phyloP scores from a whole-genome alignment of 805 yeast genomes.

The Phaffomyces opuntiae region DNA sequence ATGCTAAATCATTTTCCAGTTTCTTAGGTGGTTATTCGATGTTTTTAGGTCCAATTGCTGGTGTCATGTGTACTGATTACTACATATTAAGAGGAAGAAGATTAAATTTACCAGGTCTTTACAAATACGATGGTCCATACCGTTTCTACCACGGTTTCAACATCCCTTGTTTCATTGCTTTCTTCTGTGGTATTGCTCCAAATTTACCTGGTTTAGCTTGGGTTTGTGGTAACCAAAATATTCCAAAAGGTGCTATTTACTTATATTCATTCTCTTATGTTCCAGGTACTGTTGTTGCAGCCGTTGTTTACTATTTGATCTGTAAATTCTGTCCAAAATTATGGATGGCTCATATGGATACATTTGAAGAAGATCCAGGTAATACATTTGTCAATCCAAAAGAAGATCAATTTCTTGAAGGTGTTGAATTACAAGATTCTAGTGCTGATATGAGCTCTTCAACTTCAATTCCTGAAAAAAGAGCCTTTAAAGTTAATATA shows the following conservation, averaged over 20 bases:
- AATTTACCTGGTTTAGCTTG: slow-evolving; percentile 33
- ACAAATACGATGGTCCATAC: slow-evolving; percentile 35
- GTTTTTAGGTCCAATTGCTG: slow-evolving; percentile 74
- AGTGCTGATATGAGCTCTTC: slow-evolving; percentile 1
- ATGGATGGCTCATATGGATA: slow-evolving; percentile 20
- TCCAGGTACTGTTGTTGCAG: slow-evolving; percentile 52
- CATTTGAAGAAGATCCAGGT: slow-evolving; percentile 17
- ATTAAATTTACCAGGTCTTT: slow-evolving; percentile 55
- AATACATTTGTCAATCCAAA: slow-evolving; percentile 13
- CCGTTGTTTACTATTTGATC: slow-evolving; percentile 40
- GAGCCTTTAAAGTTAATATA: neutral
- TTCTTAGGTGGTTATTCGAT: slow-evolving; percentile 73
- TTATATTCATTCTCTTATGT: slow-evolving; percentile 46
- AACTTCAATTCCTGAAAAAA: neutral
- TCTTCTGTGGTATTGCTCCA: slow-evolving; percentile 30
- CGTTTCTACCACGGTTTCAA: slow-evolving; percentile 65
- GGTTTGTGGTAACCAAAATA: slow-evolving; percentile 54
- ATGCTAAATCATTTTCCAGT: slow-evolving; percentile 61
- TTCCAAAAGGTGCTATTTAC: slow-evolving; percentile 68
- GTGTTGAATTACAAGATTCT: slow-evolving; percentile 10
- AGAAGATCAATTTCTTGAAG: slow-evolving; percentile 9
- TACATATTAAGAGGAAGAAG: slow-evolving; percentile 65
- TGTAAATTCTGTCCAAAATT: slow-evolving; percentile 37
- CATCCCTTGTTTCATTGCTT: slow-evolving; percentile 77
- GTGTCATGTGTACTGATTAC: slow-evolving; percentile 52